phyloP scores from a whole-genome alignment of 1,284 basidiomycete species.

The Ustilago trichophora region DNA sequence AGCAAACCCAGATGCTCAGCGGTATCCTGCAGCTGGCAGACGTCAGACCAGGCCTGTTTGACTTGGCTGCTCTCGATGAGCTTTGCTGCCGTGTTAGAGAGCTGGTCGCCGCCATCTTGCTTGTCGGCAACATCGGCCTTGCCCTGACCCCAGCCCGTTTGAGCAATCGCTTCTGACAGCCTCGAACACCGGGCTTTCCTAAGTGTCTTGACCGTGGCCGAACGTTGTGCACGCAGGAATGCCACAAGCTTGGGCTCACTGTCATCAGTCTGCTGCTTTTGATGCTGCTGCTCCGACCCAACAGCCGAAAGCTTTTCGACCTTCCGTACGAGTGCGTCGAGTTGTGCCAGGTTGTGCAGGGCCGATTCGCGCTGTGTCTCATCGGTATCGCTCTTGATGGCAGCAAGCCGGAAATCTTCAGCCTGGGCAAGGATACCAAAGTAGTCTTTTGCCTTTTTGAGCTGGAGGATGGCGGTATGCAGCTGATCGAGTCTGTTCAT shows the following conservation, averaged over 20 bases:
- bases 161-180: slow-evolving; percentile 31
- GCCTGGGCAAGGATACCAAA: slow-evolving; percentile 48
- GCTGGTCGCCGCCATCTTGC: neutral
- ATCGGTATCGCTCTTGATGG: slow-evolving; percentile 11
- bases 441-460: slow-evolving; percentile 44
- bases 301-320: slow-evolving; percentile 18
- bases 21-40: slow-evolving; percentile 53
- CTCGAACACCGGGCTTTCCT: slow-evolving; percentile 12
- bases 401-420: slow-evolving; percentile 36
- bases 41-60: slow-evolving; percentile 46
- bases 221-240: slow-evolving; percentile 46
- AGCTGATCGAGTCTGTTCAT: slow-evolving; percentile 32
- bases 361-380: neutral
- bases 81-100: neutral
- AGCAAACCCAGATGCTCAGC: slow-evolving; percentile 46
- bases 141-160: slow-evolving; percentile 31
- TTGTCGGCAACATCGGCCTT: slow-evolving; percentile 6
- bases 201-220: slow-evolving; percentile 35
- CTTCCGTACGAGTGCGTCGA: slow-evolving; percentile 27
- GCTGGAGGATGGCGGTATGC: slow-evolving; percentile 32
- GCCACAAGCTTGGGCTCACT: slow-evolving; percentile 24
- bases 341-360: slow-evolving; percentile 14
- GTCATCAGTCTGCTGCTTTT: too few species aligned
- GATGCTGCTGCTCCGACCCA: neutral
- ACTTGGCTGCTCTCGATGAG: slow-evolving; percentile 11